Base-by-base conservation (phyloP, 169 alveolate species). In the Plasmodium falciparum region DNA sequence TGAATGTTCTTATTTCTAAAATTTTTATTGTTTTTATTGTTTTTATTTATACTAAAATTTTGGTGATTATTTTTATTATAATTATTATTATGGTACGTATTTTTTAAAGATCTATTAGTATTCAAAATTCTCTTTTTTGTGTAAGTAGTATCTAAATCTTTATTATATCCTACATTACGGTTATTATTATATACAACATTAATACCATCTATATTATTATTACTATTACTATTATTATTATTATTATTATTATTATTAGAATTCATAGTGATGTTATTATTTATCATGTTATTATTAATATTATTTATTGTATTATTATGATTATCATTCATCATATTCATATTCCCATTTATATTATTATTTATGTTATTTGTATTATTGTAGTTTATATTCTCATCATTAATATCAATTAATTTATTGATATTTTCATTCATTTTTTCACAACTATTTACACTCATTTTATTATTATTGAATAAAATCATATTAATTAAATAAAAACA, bases 21-120 rank as follows among this genome's bases (percentile, higher is more conserved):
- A 22, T 17, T 43, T 69, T 49, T 69, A 39, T 45, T 15, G 22
- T 47, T 69, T 13, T 69, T 69, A 69, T 69, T 69, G 22, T 49
- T 69, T 45, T 69, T 69, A 69, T 69, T 69, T 17, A 69, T 26
- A 49, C 63, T 69, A 15, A 69, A 39, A 49, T 69, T 69, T 20
- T 69, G 45, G 4, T 69, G 33, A 69, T 69, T 69, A 69, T 15
- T 49, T 69, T 22, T 69, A 17, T 8, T 69, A 49, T 47, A 69
- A 17, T 69, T 69, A 69, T 43, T 12, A 15, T 15, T 43, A 15
- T 69, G 15, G 9, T 39, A 39, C 45, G 24, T 15, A 45, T 45
- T 43, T 69, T 69, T 69, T 17, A 45, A 47, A 17, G 43, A 11
- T 7, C 47, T 39, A 15, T 22, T 59, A 6, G 45, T 66, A 33